phyloP scores from a whole-genome alignment of 176 grass and related monocot genomes.

The Musa acuminata region DNA sequence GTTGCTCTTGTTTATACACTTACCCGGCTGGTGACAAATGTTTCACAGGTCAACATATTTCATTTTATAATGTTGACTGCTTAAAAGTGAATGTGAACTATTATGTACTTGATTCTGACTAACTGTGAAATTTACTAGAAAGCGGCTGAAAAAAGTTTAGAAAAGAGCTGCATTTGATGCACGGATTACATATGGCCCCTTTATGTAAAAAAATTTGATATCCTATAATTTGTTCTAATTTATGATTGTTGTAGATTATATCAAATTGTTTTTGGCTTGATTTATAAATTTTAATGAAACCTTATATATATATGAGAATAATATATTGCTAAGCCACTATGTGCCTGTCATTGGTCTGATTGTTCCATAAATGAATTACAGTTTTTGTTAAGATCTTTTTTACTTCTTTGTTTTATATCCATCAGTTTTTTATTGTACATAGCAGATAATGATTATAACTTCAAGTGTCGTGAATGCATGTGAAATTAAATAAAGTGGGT shows the following conservation, averaged over 20 bases:
- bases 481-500: background rate
- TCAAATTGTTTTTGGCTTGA: background rate
- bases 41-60: slow-evolving; percentile 64
- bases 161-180: background rate
- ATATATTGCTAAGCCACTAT: no score
- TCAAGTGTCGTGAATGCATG: background rate
- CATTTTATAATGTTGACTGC: background rate
- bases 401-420: background rate
- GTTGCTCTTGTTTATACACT: slow-evolving; percentile 91
- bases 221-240: background rate
- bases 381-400: no score
- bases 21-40: slow-evolving; percentile 88
- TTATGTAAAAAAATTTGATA: background rate
- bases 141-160: background rate
- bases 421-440: background rate
- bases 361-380: no score
- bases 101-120: no score
- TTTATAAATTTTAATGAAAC: background rate
- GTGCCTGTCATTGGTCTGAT: no score
- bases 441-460: no score
- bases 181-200: background rate
- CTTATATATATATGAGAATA: background rate
- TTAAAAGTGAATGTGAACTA: background rate
- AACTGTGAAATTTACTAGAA: background rate
- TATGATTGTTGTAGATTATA: background rate